Base-by-base conservation (phyloP, 2,329 filamentous ascomycete species). In the Neospermospora avenae region DNA sequence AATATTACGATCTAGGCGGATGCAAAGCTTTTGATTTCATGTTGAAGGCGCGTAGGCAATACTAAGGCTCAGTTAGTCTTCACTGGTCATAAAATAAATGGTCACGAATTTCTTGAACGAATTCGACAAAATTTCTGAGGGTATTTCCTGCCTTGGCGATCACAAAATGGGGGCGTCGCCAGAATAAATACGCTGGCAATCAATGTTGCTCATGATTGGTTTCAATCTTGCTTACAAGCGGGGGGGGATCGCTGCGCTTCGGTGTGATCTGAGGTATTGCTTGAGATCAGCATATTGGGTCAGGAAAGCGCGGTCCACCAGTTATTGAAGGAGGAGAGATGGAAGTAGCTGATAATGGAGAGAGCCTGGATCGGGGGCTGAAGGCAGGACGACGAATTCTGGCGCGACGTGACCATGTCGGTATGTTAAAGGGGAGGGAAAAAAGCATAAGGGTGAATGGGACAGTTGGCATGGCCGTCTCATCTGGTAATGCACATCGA, bases 1-100 rank as follows among this genome's bases (percentile, higher is more conserved):
- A 57, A 55, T 55, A 45, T 54, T 25, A 62, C 10, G 60, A 55
- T 51, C 37, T 41, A 46, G 37, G 52, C 56, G 49, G 54, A 54
- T n/a, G 55, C n/a, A 48, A 18, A n/a, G 20, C 49, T 58, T 57
- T 60, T 62, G 14, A 14, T 18, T 42, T 35, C 64, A 51, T 59
- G 63, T 65, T 63, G 61, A 51, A 25, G 45, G 66, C 60, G 63
- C 60, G 60, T 59, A 58, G 63, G 63, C 66, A 65, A 67, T 68
- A 63, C 59, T 55, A 44, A 44, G 42, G 13, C 22, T 18, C 28
- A 35, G 22, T 24, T n/a, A 16, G 20, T 34, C 10, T 13, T 51
- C 22, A 13, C 16, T 39, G 16, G 18, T 39, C 39, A 31, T 7
- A 14, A 28, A 25, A 49, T 2, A 20, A 41, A 28, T 7, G 31